Base-by-base conservation (phyloP, 768 basidiomycete species). In the Lactarius vividus region DNA sequence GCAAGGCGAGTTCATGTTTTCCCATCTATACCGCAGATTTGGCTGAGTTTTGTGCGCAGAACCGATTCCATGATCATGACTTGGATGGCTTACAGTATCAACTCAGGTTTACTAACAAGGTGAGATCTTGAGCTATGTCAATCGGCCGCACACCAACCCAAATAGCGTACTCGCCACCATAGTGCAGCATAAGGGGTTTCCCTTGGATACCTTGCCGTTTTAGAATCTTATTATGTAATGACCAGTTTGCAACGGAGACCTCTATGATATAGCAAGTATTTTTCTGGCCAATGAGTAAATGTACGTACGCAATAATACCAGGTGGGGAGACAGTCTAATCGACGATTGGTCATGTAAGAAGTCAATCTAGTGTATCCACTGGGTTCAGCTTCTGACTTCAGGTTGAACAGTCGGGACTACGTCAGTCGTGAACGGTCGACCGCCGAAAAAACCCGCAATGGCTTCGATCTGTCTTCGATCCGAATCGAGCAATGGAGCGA, bases 261-360 rank as follows among this genome's bases (percentile, higher is more conserved):
- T 16, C 29, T 11, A 18, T 10, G 18, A 8, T 9, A 26, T 52
- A 16, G 49, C 3, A 39, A 8, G 2, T 16, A 40, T n/a, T 5
- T 18, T 37, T 44, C 72, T 84, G 82, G 82, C 67, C 81, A 23
- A 73, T 82, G 56, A 82, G 82, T 40, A 84, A 82, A 77, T 82
- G 83, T 83, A 62, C 66, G 80, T 69, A 20, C 8, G 31, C 18
- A 11, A 31, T 39, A 4, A 29, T 55, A 7, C 26, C 16, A 20
- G 9, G 18, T 11, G 18, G 23, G 16, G 11, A 5, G 20, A 10
- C 10, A n/a, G 42, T 42, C 55, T 20, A 16, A 59, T 26, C 55
- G 57, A 69, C 26, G n/a, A 15, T 35, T n/a, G 20, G 82, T 80
- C 68, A 77, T 82, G 82, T 83, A 74, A 74, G n/a, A 75, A 75